Base-by-base conservation (phyloP, 805 yeast species). In the Kuraishia cidri region DNA sequence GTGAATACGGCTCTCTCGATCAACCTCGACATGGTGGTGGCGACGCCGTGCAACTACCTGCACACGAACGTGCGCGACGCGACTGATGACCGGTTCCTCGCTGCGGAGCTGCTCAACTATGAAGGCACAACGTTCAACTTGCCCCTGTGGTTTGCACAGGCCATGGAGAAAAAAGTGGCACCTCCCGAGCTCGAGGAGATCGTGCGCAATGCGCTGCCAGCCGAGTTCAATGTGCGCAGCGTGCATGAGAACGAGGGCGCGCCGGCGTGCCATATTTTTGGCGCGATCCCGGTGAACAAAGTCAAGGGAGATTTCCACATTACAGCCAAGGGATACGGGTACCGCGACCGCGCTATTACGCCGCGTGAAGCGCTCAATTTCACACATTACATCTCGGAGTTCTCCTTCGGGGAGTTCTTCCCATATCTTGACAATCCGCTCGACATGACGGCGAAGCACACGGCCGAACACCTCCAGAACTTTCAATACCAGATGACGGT, bases 391-490 rank as follows among this genome's bases (percentile, higher is more conserved):
- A 79, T 92, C 38, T 72, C 73, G 38, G 97, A 90, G 54, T 73
- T 87, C 40, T 86, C 97, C 8, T 90, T 79, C 57, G 98, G 98
- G 10, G 84, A 75, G 24, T 87, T 81, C 54, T 87, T 75, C 48
- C 97, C 98, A 3, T 80, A 72, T 44, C 66, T 88, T 40, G 69
- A 79, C 44, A 90, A 90, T 49, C 94, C 96, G n/a, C 66, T 92
- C 41, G 97, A 92, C 53, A 66, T 65, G 30, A 79, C 90, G 0
- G 80, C 75, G 1, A 72, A 78, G 42, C 51, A 56, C 12, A 67
- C 86, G 2, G 60, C 62, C 0, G 63, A 69, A 2, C 60, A 66
- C 15, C 38, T 63, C 13, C 75, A 69, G 37, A 54, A 66, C 1
- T 84, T 63, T 55, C 72, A 72, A 33, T 92, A 92, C 54, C 72